Base-by-base conservation (phyloP, 2,329 filamentous ascomycete genomes). In the Diaporthe capsici region DNA sequence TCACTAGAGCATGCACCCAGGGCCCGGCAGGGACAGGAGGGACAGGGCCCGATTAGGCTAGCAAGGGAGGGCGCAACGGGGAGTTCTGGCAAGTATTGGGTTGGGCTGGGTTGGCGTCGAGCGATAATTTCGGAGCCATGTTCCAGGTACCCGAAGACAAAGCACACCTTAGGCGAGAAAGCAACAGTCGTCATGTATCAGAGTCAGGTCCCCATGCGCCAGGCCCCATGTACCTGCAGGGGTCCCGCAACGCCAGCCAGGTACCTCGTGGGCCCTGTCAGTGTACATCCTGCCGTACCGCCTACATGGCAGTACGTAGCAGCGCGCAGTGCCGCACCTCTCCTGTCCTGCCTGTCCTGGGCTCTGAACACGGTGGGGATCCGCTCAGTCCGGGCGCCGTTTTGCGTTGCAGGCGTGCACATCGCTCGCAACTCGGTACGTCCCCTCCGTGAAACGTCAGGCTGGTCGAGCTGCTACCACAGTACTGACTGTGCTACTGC, bases 101-200 rank as follows among this genome's bases (percentile, higher is more conserved):
- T 55, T 70, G 65, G 65, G 49, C 61, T 63, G 71, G 65, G 65
- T 73, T 63, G 71, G 71, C 71, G 71, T 65, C 71, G 39, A 53
- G n/a, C 31, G 44, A 72, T 72, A 72, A 61, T 72, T 53, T 73
- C 60, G 58, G 71, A 31, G 44, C 57, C 71, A 73, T 73, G 71
- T 73, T 63, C 75, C 65, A 74, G 71, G 75, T 76, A 76, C 75
- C 63, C 73, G 73, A 76, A 53, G 71, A 73, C 71, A 73, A 65
- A 73, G 58, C 37, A 73, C 61, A 49, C 51, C 47, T 75, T 75
- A 76, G 73, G 75, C 75, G 75, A 71, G 75, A 75, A 73, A 75
- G 72, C 72, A 74, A 68, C 71, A 42, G 73, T 71, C 73, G 75
- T 72, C 73, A 70, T 71, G 68, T 75, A 71, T 71, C 75, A 71